Conservation (phyloP, 2,329 filamentous ascomycete species). For the Phaeosphaeriaceae sp. region DNA sequence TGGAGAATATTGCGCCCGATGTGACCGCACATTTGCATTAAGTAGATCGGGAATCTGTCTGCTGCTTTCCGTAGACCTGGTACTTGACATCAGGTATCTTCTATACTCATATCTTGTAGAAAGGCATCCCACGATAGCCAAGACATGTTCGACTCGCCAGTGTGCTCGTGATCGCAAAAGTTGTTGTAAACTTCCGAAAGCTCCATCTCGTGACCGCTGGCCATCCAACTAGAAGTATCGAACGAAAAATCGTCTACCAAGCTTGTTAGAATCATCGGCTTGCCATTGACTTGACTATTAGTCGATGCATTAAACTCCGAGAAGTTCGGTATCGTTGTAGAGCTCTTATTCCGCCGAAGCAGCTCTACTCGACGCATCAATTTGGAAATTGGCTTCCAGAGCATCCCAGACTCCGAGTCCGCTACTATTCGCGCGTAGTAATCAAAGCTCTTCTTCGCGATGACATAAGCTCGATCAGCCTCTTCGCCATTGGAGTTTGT, state of each 20-base stretch:
- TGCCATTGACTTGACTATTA: neutral
- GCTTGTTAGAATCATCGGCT: neutral
- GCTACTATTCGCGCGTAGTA: constrained; percentile 14
- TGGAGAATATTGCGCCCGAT: constrained; percentile 1
- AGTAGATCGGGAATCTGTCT: neutral
- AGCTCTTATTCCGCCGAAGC: neutral
- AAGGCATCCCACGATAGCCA: constrained; percentile 7
- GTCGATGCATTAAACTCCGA: neutral
- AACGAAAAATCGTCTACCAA: neutral
- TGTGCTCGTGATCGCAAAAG: neutral
- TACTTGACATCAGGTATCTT: neutral
- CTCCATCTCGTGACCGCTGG: neutral
- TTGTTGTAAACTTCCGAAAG: neutral
- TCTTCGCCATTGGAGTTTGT: neutral
- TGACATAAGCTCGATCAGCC: constrained; percentile 7
- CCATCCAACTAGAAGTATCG: neutral
- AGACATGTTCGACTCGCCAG: neutral
- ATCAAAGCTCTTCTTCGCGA: constrained; percentile 4
- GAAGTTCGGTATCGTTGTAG: neutral
- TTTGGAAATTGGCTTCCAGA: constrained; percentile 21
- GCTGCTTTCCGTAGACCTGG: neutral
- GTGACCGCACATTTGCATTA: neutral
- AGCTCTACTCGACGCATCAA: constrained; percentile 16
- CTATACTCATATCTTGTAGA: constrained; percentile 4
- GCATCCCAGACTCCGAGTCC: constrained; percentile 14